Base-by-base conservation (phyloP, 2,329 filamentous ascomycete species). In the Cytospora piceae region DNA sequence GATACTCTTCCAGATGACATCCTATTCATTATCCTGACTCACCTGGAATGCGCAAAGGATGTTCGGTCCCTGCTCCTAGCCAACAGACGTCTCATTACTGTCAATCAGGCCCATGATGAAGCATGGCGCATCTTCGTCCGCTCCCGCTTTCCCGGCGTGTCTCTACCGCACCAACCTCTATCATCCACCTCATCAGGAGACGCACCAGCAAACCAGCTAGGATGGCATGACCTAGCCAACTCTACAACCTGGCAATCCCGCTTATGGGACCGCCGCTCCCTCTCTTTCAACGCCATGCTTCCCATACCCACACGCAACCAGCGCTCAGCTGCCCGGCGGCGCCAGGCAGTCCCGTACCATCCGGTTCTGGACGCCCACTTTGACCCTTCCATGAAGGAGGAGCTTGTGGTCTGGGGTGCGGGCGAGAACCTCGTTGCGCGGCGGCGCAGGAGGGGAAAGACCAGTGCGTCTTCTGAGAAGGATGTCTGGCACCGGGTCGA, bases 81-180 rank as follows among this genome's bases (percentile, higher is more conserved):
- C 4, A 82, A 79, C 61, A 78, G 72, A 27, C 74, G 75, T 2
- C 74, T 83, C 9, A 73, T 78, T 64, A 70, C 69, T 14, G 72
- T 84, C 22, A 71, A 83, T 37, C 52, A 62, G 2, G 9, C 59
- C 7, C 71, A 61, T 20, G 71, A 77, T 2, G 76, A 76, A 29
- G 83, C 83, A 17, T 87, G 84, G 84, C 78, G 78, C 22, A 75
- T 78, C 51, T 86, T 86, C 66, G 79, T 82, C 54, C 77, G 74
- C 53, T 74, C 72, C 46, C 74, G 76, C 27, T 86, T 86, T 66
- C 75, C 77, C 1, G 80, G 78, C 4, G 72, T 82, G 7, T 66
- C 69, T 1, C 69, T 81, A 1, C 76, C 79, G 0, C 73, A 14
- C 12, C 34, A 72, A 22, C 42, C 59, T 14, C 54, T 59, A 15